A percentile compares a stretch with the other conserved stretches of the same genome.
phyloP scores from a whole-genome alignment of 176 grass and related monocot genomes.

The Aegilops bicornis region DNA sequence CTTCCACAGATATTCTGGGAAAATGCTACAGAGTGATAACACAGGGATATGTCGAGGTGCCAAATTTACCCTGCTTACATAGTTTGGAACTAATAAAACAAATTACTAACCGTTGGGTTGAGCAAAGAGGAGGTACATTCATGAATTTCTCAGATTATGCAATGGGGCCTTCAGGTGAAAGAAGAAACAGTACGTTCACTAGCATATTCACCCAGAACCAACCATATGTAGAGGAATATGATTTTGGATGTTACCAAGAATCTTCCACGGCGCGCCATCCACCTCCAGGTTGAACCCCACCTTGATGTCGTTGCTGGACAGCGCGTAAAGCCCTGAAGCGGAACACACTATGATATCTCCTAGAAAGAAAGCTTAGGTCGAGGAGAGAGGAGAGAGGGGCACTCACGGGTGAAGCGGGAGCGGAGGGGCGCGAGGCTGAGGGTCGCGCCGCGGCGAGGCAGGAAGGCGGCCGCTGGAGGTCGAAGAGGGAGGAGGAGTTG shows the following conservation, averaged over 20 bases:
- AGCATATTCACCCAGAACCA: background rate
- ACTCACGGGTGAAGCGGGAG: conserved; percentile 33
- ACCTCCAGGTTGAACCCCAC: conserved; percentile 80
- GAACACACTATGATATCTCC: background rate
- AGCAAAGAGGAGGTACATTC: background rate
- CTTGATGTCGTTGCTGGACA: conserved; percentile 97
- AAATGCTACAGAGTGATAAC: background rate
- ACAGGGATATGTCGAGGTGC: too few species aligned
- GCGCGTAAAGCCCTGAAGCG: conserved; percentile 60
- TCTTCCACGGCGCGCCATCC: conserved; percentile 81
- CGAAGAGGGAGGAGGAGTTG: conserved; percentile 19
- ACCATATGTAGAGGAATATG: background rate
- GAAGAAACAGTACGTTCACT: too few species aligned
- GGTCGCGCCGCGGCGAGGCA: background rate
- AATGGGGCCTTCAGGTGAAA: background rate
- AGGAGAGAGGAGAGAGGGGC: background rate
- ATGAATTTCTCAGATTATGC: background rate
- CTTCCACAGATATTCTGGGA: background rate
- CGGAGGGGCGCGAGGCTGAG: conserved; percentile 28
- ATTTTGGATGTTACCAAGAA: conserved; percentile 54
- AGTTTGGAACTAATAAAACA: background rate
- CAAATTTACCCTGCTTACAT: background rate
- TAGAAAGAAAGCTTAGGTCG: background rate
- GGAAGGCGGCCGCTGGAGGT: background rate
- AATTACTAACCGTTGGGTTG: background rate